Evolutionary conservation across 306 rosid species (phyloP), one percentile per base, ranked within the genome.

Genomic region (Bauhinia variegata): DNA sequence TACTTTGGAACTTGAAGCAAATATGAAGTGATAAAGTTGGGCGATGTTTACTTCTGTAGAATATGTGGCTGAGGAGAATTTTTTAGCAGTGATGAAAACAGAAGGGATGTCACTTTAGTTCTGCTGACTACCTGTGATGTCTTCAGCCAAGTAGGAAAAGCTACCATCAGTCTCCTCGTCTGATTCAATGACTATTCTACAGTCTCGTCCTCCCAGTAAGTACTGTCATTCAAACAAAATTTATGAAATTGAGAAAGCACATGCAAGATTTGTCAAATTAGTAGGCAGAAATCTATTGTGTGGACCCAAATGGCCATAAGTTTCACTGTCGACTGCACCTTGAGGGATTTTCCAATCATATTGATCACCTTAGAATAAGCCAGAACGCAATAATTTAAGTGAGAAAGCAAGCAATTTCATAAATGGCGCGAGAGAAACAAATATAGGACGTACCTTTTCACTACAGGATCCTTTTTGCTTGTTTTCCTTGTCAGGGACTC

Each of bases 81-180:
- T 39, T 54, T 34, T 28, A 54, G 56, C 54, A 30, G 14, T 2
- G 14, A 63, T 46, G 41, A 36, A 56, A 11, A 64, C 15, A 43
- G 16, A 47, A 17, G 34, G 36, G 33, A 71, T 58, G 59, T 14
- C 15, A 61, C 36, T 70, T 54, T 75, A 65, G 69, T 52, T 78
- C 44, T 47, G 67, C 63, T 28, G 72, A 70, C 64, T 75, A 92
- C 98, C 97, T 86, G 88, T 43, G 43, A 70, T 75, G 63, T 78
- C 86, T 49, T 75, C 82, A 54, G 76, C 31, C 85, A 89, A 74
- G 83, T 85, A 95, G 76, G 90, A 83, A 76, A 90, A 85, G 60
- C 76, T 86, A 78, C 63, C 80, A 48, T 82, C 87, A 6, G 72
- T 67, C 72, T 95, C 99, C 80, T 90, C 99, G 55, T 95, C 99